Evolutionary conservation across 2,329 filamentous ascomycete genomes (phyloP).

Genomic region (Xylaria sp.): DNA sequence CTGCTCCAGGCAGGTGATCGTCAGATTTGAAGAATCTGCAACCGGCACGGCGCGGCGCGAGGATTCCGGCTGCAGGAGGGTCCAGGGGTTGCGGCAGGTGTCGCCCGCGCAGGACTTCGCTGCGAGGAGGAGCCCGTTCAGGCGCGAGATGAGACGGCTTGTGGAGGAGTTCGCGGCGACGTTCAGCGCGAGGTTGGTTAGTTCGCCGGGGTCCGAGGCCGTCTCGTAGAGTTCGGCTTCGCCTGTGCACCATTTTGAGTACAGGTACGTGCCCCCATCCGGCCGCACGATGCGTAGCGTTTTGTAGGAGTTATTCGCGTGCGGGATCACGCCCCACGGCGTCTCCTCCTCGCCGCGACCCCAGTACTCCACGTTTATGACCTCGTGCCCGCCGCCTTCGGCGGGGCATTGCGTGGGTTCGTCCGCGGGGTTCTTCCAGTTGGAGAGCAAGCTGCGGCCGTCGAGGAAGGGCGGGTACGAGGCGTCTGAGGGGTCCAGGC

Average conservation of each 20-base stretch:
- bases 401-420: slow-evolving; percentile 19
- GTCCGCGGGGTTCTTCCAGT: slow-evolving; percentile 26
- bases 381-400: slow-evolving; percentile 27
- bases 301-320: slow-evolving; percentile 33
- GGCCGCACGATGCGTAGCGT: slow-evolving; percentile 33
- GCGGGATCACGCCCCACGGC: slow-evolving; percentile 18
- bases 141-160: slow-evolving; percentile 30
- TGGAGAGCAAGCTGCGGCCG: slow-evolving; percentile 32
- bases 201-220: slow-evolving; percentile 30
- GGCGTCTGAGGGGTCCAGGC: slow-evolving; percentile 8
- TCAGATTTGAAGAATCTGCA: slow-evolving; percentile 14
- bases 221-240: slow-evolving; percentile 37
- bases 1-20: slow-evolving; percentile 34
- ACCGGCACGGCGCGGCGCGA: slow-evolving; percentile 19
- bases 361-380: slow-evolving; percentile 39
- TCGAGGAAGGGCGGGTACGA: slow-evolving; percentile 33
- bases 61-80: slow-evolving; percentile 34
- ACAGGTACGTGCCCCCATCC: slow-evolving; percentile 30
- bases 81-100: slow-evolving; percentile 36
- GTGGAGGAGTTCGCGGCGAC: slow-evolving; percentile 39
- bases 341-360: slow-evolving; percentile 31
- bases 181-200: slow-evolving; percentile 30
- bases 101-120: slow-evolving; percentile 34
- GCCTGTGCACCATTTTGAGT: slow-evolving; percentile 35
- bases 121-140: slow-evolving; percentile 33